These are phyloP conservation scores for Adansonia gregorii DNA, from an alignment of 441 rosid genomes.

Conservation along the genomic window DNA sequence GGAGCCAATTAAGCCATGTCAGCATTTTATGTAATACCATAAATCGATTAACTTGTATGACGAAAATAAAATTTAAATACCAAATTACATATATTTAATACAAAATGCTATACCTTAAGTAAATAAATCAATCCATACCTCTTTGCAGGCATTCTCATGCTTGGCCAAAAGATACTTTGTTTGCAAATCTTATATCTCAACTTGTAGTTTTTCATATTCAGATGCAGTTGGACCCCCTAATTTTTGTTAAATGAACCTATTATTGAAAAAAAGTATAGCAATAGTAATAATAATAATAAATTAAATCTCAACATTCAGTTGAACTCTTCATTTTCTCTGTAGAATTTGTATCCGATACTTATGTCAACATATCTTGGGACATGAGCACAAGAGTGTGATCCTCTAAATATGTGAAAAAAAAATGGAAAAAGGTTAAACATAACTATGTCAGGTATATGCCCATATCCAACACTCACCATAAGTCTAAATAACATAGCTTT, in stretches of 20 bases:
- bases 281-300: neutral
- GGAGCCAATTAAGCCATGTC: neutral
- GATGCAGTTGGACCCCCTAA: conserved; percentile 77
- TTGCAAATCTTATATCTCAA: conserved; percentile 70
- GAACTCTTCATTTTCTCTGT: no score
- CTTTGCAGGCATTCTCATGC: conserved; percentile 69
- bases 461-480: no score
- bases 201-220: conserved; percentile 82
- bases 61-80: neutral
- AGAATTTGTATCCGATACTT: no score
- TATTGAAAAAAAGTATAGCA: neutral
- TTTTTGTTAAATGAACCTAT: conserved; percentile 80
- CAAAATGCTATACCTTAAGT: neutral
- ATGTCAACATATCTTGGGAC: no score
- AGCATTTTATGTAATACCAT: neutral
- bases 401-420: no score
- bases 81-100: neutral
- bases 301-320: neutral
- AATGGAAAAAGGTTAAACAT: neutral
- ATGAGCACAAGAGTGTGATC: no score
- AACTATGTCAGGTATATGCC: no score
- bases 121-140: conserved; percentile 43
- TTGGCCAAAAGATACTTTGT: conserved; percentile 63
- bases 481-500: no score
- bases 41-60: neutral